Percentiles rank a stretch among this genome's conserved stretches.
Conservation (phyloP, 306 rosid species). For the Hippophae gyantsensis region DNA sequence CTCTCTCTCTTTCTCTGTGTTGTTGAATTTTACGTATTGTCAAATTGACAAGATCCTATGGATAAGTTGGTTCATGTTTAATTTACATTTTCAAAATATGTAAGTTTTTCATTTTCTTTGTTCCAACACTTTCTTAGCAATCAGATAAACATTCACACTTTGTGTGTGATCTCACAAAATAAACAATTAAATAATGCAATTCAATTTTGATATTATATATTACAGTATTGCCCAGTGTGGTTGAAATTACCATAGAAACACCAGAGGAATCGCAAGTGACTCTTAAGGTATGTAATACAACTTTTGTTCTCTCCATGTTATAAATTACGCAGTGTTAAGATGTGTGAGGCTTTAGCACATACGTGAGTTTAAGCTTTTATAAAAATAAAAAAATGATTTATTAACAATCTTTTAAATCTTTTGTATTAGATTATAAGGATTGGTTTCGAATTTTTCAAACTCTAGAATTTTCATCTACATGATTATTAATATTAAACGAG, state of each 20-base stretch:
- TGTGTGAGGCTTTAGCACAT: too few relatives aligned
- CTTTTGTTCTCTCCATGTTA: neutral
- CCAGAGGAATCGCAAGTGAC: conserved; percentile 64
- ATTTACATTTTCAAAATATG: neutral
- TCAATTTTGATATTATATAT: neutral
- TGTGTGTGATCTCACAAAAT: neutral
- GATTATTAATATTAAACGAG: too few relatives aligned
- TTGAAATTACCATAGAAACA: conserved; percentile 60
- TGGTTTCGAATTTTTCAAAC: too few relatives aligned
- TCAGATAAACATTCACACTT: neutral
- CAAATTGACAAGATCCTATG: neutral
- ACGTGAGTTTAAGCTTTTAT: too few relatives aligned
- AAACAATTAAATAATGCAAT: too few relatives aligned
- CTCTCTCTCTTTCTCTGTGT: too few relatives aligned
- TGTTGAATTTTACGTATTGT: neutral
- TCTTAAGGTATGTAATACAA: conserved; percentile 47
- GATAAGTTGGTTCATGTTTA: too few relatives aligned
- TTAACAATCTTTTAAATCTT: too few relatives aligned
- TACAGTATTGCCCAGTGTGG: conserved; percentile 79
- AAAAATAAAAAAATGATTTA: too few relatives aligned
- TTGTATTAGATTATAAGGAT: too few relatives aligned
- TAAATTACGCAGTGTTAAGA: neutral
- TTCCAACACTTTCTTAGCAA: conserved; percentile 1
- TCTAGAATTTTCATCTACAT: too few relatives aligned
- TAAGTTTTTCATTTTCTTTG: neutral